A percentile compares a stretch with the other conserved stretches of the same genome.
phyloP scores from a whole-genome alignment of 768 basidiomycete genomes.

The Coprinellus aureogranulatus region DNA sequence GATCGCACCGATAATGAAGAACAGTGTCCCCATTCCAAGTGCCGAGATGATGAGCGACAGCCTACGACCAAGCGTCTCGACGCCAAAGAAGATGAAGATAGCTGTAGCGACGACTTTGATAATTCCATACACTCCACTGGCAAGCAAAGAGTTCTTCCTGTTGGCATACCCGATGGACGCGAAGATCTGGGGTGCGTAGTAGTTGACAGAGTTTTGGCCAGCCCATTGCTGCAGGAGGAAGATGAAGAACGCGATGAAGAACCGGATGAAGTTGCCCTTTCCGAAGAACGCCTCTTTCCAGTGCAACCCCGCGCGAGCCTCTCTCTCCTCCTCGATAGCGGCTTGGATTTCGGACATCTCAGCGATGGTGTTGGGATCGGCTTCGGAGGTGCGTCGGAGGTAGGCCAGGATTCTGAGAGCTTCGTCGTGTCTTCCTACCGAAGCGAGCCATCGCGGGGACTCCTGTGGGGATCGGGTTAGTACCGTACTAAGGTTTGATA shows the following conservation, averaged over 20 bases:
- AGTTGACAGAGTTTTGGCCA: slow-evolving; percentile 78
- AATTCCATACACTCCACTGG: slow-evolving; percentile 68
- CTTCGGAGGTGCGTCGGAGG: slow-evolving; percentile 45
- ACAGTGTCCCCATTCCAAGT: slow-evolving; percentile 73
- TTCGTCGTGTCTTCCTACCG: slow-evolving; percentile 52
- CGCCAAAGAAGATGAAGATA: slow-evolving; percentile 64
- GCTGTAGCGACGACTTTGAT: slow-evolving; percentile 67
- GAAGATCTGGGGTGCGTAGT: slow-evolving; percentile 77
- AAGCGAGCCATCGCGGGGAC: slow-evolving; percentile 76
- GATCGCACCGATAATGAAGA: slow-evolving; percentile 83
- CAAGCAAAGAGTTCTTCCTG: slow-evolving; percentile 59
- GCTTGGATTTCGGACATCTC: slow-evolving; percentile 83
- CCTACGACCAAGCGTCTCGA: slow-evolving; percentile 68
- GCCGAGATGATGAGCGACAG: slow-evolving; percentile 70
- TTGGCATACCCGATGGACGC: slow-evolving; percentile 69
- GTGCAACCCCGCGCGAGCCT: slow-evolving; percentile 62
- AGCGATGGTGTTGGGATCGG: slow-evolving; percentile 45
- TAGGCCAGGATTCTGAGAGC: slow-evolving; percentile 63
- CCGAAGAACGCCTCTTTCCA: slow-evolving; percentile 71
- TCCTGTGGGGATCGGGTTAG: slow-evolving; percentile 39
- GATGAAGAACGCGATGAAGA: slow-evolving; percentile 79
- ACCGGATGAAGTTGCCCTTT: slow-evolving; percentile 79
- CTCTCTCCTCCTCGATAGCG: slow-evolving; percentile 70
- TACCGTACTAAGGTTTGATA: background rate
- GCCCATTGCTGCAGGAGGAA: slow-evolving; percentile 82